These are phyloP conservation scores for Lotus japonicus DNA, from an alignment of 306 rosid species.

Conservation along the genomic window DNA sequence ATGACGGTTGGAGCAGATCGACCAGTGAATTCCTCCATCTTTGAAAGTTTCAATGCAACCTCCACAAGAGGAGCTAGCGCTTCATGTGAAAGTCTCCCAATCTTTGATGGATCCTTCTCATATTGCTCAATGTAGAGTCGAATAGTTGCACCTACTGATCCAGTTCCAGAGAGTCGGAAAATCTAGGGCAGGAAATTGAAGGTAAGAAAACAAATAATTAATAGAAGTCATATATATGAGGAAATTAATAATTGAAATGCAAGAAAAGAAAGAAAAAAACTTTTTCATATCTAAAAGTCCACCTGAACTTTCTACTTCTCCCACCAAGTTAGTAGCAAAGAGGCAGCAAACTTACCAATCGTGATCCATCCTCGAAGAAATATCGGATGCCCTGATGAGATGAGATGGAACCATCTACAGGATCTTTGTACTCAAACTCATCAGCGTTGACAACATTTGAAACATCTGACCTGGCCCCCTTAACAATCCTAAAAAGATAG, in stretches of 20 bases:
- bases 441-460: conserved; percentile 65
- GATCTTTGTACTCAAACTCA: conserved; percentile 94
- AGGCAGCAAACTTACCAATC: conserved; percentile 65
- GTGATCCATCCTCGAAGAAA: conserved; percentile 94
- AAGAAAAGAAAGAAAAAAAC: background rate
- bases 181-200: conserved; percentile 40
- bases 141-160: conserved; percentile 96
- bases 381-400: conserved; percentile 97
- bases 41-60: conserved; percentile 91
- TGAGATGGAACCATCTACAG: conserved; percentile 87
- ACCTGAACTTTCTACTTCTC: background rate
- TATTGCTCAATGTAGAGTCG: conserved; percentile 96
- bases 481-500: conserved; percentile 50
- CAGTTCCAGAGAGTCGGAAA: conserved; percentile 98
- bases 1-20: conserved; percentile 94
- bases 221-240: background rate
- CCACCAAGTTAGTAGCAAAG: background rate
- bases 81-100: conserved; percentile 74
- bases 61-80: conserved; percentile 94
- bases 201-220: background rate
- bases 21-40: conserved; percentile 89
- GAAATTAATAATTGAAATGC: background rate
- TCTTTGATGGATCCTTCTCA: conserved; percentile 88
- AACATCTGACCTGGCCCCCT: conserved; percentile 65
- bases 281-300: conserved; percentile 4